Evolutionary conservation across 495 filamentous ascomycete genomes (phyloP).

Genomic region (Glarea lozoyensis): DNA sequence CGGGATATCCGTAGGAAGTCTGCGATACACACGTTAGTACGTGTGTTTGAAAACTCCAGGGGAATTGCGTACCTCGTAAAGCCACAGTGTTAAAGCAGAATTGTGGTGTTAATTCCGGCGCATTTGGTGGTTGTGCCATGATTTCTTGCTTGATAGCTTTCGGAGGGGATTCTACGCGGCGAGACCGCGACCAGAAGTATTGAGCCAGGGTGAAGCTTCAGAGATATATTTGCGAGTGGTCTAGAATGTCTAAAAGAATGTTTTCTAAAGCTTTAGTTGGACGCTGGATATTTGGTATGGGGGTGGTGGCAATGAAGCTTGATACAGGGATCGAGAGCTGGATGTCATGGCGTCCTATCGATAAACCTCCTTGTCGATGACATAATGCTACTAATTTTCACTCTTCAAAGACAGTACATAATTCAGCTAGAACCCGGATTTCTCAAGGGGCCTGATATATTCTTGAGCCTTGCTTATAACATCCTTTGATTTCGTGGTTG

Average conservation of each 20-base stretch:
- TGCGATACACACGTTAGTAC: slow-evolving; percentile 25
- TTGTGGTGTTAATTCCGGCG: slow-evolving; percentile 67
- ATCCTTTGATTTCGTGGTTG: no score
- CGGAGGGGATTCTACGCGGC: slow-evolving; percentile 29
- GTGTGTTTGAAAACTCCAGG: neutral
- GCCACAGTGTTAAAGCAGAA: slow-evolving; percentile 88
- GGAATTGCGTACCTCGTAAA: slow-evolving; percentile 60
- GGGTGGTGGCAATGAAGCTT: neutral
- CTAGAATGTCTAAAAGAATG: neutral
- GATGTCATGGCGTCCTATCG: neutral
- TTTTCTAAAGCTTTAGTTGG: neutral
- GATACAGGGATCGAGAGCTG: slow-evolving; percentile 1
- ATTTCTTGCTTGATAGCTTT: slow-evolving; percentile 21
- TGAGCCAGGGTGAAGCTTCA: slow-evolving; percentile 38
- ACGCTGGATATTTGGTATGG: neutral
- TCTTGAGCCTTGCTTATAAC: no score
- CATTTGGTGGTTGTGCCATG: slow-evolving; percentile 55
- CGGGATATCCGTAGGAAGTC: slow-evolving; percentile 92
- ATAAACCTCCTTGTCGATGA: slow-evolving; percentile 1
- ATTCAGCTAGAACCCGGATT: no score
- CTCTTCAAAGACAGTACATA: neutral
- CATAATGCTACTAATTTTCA: neutral
- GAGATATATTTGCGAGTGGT: neutral
- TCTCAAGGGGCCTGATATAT: no score
- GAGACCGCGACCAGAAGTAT: slow-evolving; percentile 36